Evolutionary conservation across 495 filamentous ascomycete species (phyloP), one percentile per base, ranked within the genome.

Genomic region (Filosporella fistucella): DNA sequence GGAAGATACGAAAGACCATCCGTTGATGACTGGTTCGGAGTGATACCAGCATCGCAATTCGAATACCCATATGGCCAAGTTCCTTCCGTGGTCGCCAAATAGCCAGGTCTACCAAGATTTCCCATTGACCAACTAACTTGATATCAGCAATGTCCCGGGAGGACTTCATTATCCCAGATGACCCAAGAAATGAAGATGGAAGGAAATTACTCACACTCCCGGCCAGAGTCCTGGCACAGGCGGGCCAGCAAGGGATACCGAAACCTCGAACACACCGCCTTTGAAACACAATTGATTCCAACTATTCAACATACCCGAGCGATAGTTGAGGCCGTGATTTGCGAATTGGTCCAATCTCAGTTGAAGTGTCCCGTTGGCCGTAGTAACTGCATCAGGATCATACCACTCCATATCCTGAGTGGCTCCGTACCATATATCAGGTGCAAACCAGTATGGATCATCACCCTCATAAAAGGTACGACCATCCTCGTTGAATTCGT

Each of bases 91-190:
- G 79, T 82, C 9, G 81, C 74, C 28, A 76, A 76, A 62, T 85
- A 84, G 1, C 84, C 84, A 18, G 84, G 80, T 34, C 84, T 75
- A 21, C 76, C 84, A 1, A 87, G 69, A 49, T 88, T 88, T 0
- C 84, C 84, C 82, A 86, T 85, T 0, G 84, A 71, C 86, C 86
- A 90, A n/a, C n/a, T n/a, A n/a, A n/a, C n/a, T n/a, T n/a, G n/a
- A n/a, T n/a, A n/a, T n/a, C n/a, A n/a, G n/a, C n/a, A n/a, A n/a
- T n/a, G n/a, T n/a, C n/a, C n/a, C n/a, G n/a, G n/a, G n/a, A n/a
- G n/a, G n/a, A n/a, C n/a, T n/a, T n/a, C n/a, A n/a, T n/a, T n/a
- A n/a, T n/a, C n/a, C n/a, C n/a, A n/a, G n/a, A n/a, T n/a, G n/a
- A n/a, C n/a, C n/a, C n/a, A n/a, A n/a, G n/a, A n/a, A n/a, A n/a